phyloP scores from a whole-genome alignment of 306 rosid genomes.

The Prunus mume region DNA sequence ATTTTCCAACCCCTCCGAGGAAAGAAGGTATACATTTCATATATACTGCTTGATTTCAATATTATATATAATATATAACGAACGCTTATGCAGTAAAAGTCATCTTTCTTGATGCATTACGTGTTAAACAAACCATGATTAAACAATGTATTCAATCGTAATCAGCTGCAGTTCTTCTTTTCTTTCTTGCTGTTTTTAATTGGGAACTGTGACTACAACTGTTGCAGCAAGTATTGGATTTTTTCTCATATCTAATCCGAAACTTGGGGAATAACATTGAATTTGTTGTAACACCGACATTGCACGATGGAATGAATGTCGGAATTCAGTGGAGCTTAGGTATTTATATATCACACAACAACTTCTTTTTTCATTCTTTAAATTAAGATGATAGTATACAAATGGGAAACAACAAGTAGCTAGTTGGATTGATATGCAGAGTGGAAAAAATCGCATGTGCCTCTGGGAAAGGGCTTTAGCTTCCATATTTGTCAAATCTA shows the following conservation, averaged over 20 bases:
- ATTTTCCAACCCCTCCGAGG: conserved; percentile 45
- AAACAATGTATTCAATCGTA: too few relatives aligned
- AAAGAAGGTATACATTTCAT: conserved; percentile 38
- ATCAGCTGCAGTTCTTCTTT: too few relatives aligned
- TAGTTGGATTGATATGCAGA: conserved; percentile 31
- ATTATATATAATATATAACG: not conserved
- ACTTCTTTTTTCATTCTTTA: not conserved
- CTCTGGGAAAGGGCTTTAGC: conserved; percentile 57
- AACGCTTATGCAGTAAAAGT: too few relatives aligned
- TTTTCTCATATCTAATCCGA: conserved; percentile 37
- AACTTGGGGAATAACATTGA: conserved; percentile 36
- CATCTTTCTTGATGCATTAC: too few relatives aligned
- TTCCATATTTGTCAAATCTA: conserved; percentile 51
- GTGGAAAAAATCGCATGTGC: conserved; percentile 41
- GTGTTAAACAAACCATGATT: too few relatives aligned
- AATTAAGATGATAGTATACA: not conserved
- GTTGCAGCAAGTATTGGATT: conserved; percentile 61
- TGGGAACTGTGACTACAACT: not conserved
- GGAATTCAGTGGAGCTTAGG: conserved; percentile 72
- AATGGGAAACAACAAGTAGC: not conserved
- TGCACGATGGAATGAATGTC: conserved; percentile 53
- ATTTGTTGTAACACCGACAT: conserved; percentile 49
- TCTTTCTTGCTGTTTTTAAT: too few relatives aligned
- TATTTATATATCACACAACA: conserved; percentile 15
- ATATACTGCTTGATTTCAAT: not conserved